Evolutionary conservation across 78 protist genomes (phyloP).

Genomic region (Tieghemostelium lacteum): DNA sequence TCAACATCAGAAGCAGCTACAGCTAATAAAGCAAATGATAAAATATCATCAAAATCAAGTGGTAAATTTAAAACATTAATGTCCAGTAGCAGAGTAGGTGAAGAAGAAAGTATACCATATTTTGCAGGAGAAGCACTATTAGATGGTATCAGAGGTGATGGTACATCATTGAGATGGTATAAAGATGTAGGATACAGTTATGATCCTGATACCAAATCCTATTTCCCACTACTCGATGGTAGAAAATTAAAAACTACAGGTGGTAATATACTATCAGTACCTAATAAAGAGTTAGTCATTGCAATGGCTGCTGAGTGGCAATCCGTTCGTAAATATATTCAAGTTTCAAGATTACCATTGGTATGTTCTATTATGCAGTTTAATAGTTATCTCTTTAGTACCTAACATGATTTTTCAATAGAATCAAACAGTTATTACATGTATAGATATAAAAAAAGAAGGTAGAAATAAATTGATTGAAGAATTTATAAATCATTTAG

Average conservation of each 20-base stretch:
- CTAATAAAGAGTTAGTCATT: slow-evolving; percentile 52
- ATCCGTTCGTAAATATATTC: slow-evolving; percentile 24
- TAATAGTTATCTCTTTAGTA: not conserved
- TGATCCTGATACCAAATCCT: not conserved
- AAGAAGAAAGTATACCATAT: not conserved
- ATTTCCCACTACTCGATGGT: slow-evolving; percentile 38
- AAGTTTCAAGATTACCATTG: slow-evolving; percentile 56
- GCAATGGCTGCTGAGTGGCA: slow-evolving; percentile 69
- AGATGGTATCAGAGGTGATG: slow-evolving; percentile 47
- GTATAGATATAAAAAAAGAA: slow-evolving; percentile 34
- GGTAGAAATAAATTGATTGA: slow-evolving; percentile 35
- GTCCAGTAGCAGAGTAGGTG: not conserved
- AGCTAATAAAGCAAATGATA: not conserved
- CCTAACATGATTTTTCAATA: not conserved
- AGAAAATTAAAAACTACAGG: slow-evolving; percentile 50
- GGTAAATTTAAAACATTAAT: not conserved
- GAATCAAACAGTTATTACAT: slow-evolving; percentile 43
- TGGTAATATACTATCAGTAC: slow-evolving; percentile 15
- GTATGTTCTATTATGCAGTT: not conserved
- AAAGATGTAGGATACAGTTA: slow-evolving; percentile 19
- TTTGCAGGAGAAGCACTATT: slow-evolving; percentile 27
- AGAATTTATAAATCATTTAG: slow-evolving; percentile 52
- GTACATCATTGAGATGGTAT: slow-evolving; percentile 74
- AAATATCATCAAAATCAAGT: not conserved
- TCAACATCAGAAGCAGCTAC: not conserved